Base-by-base conservation (phyloP, 106 monocot genomes). In the Phalaenopsis equestris region DNA sequence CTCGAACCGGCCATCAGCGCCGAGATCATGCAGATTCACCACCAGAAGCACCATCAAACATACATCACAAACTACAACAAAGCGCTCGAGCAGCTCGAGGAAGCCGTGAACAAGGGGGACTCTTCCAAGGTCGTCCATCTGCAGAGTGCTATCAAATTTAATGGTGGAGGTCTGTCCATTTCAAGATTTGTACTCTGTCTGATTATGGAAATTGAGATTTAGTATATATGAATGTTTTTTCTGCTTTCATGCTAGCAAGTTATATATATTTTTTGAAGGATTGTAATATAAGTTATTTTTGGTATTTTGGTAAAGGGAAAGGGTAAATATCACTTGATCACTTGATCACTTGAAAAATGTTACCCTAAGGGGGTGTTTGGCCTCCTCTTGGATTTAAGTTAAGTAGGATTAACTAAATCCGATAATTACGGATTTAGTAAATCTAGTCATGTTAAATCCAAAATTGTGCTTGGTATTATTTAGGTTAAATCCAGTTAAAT, bases 101-200 rank as follows among this genome's bases (percentile, higher is more conserved):
- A 87, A 41, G 98, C 98, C 78, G 72, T 94, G 78, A 55, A 80
- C 77, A 94, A 98, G 82, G 92, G 98, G 61, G 92, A 98, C 76
- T 15, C 88, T 17, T 46, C 90, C 57, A 86, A 84, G 75, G 91
- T 98, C n/a, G 92, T 94, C 72, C 84, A 86, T 7, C 89, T 98
- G 74, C 98, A 98, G 92, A 84, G 92, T 67, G 92, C 94, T 76
- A 90, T 98, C 85, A 98, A 98, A 85, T 98, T 98, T 85, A 98
- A 98, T 41, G 98, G 98, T 79, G 98, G 98, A 89, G 98, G 98
- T 98, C 42, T 48, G 82, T 1, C 2, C 70, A 39, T 38, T 10
- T 70, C 38, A 10, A 39, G 38, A 38, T 70, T 70, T 4, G 38
- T 70, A 3, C 16, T 70, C 1, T 70, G 39, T 17, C 70, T 38